These are phyloP conservation scores for Plasmodium berghei DNA, from an alignment of 169 alveolate genomes.

Conservation along the genomic window DNA sequence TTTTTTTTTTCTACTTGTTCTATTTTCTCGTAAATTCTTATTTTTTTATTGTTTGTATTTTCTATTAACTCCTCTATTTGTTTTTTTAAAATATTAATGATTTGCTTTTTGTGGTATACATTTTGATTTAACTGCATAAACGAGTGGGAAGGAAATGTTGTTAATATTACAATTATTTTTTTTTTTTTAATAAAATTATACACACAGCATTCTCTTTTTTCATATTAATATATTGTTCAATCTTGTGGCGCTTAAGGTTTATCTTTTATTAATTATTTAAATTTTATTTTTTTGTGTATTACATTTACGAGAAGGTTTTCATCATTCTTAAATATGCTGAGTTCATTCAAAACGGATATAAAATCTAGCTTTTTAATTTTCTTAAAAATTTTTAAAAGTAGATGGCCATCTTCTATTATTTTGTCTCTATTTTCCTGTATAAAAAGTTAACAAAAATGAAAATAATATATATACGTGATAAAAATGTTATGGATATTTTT, in stretches of 20 bases:
- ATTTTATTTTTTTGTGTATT: not conserved
- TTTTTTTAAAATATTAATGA: conserved; percentile 48
- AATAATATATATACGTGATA: not conserved
- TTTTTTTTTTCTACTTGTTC: conserved; percentile 44
- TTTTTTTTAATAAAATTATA: no score
- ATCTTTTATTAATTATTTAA: no score
- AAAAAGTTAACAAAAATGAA: not conserved
- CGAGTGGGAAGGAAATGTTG: not conserved
- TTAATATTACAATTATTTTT: not conserved
- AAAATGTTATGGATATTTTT: not conserved
- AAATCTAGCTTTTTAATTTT: conserved; percentile 44
- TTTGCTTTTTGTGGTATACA: conserved; percentile 72
- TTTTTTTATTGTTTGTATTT: conserved; percentile 30
- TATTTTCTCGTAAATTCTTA: conserved; percentile 25
- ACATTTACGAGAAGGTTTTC: conserved; percentile 43
- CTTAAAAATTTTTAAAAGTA: conserved; percentile 32
- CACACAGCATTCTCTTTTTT: no score
- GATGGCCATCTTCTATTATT: conserved; percentile 54
- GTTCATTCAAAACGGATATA: conserved; percentile 34
- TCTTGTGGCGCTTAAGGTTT: no score
- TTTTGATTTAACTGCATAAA: conserved; percentile 31
- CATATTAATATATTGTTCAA: no score
- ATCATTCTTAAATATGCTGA: conserved; percentile 45
- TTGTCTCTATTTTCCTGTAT: conserved; percentile 57
- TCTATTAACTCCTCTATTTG: conserved; percentile 69